Base-by-base conservation (phyloP, 768 basidiomycete species). In the Wakefieldia striispora region DNA sequence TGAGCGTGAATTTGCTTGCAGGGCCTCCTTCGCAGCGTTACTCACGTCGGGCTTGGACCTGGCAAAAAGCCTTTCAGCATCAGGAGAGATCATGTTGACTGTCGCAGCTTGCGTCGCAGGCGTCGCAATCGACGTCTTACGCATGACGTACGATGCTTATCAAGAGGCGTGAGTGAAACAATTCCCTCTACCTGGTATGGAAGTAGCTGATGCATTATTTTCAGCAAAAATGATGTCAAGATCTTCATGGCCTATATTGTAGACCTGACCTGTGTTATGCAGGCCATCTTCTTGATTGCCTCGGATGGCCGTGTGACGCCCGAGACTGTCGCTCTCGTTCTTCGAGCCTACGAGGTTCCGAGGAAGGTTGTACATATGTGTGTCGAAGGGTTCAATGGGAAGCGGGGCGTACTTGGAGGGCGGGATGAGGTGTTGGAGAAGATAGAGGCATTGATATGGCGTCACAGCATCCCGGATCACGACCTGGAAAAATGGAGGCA, bases 371-470 rank as follows among this genome's bases (percentile, higher is more conserved):
- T 58, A 14, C 48, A 44, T 12, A 4, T 12, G 1, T 1, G 11
- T 11, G 27, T 55, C 17, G 27, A 50, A 5, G 37, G 0, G 16
- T 58, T 59, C 16, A 40, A 55, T 17, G 42, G 26, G 24, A 36
- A 2, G 10, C 41, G 7, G 2, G 46, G 50, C 5, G 17, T 57
- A 0, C 27, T 42, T 19, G 56, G n/a, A n/a, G n/a, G 56, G 10
- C 45, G 47, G 4, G 52, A 59, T 27, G 6, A n/a, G 11, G 57
- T 50, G 20, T 12, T 58, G 33, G 45, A 59, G 6, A 27, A 42
- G 45, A 44, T 59, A 11, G 57, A 58, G 39, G 17, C 20, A 13
- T 21, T 40, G 45, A 45, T 58, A 47, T 58, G 57, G 56, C 57
- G 29, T 35, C 12, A 41, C 16, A n/a, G n/a, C n/a, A n/a, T n/a